Base-by-base conservation (phyloP, 768 basidiomycete species). In the Auricularia cornea region DNA sequence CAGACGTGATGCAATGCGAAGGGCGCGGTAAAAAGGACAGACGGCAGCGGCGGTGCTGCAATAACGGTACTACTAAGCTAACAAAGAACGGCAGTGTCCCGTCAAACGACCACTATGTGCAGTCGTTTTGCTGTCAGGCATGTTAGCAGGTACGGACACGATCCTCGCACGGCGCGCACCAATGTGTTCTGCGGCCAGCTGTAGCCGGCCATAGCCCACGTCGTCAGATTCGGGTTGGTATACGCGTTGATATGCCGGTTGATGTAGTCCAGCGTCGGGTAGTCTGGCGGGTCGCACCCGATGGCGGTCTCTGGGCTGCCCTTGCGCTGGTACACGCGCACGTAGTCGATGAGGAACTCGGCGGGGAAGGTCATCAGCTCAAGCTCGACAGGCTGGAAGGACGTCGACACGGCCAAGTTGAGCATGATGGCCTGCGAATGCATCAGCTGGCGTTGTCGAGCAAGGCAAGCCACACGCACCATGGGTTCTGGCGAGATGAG, bases 401-500 rank as follows among this genome's bases (percentile, higher is more conserved):
- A 85, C 32, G 78, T 84, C 10, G 85, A 88, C 3, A 88, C 83
- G 4, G 82, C 86, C 72, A 87, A 72, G 67, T 89, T 88, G 41
- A 88, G 65, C 18, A 88, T 69, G 66, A 88, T 84, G 20, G 92
- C 92, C 91, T 92, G 68, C 8, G 8, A 59, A 30, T 40, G 18
- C 51, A 33, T 31, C 35, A 54, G 67, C 59, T 57, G 59, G 26
- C n/a, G 33, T 51, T 16, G 30, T 57, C 3, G 18, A 10, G 59
- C 18, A 40, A 18, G 18, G 82, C 74, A 64, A 81, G 82, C 67
- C 73, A 16, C 35, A 40, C 75, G 41, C 70, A 89, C 91, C 94
- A 98, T 89, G 2, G 97, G 96, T 72, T 99, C 96, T 70, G 95
- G 91, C 5, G 93, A 79, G 62, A 85, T 85, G 18, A 94, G 69